These are phyloP conservation scores for Penicillium flavigenum DNA, from an alignment of 495 filamentous ascomycete genomes.

Conservation along the genomic window DNA sequence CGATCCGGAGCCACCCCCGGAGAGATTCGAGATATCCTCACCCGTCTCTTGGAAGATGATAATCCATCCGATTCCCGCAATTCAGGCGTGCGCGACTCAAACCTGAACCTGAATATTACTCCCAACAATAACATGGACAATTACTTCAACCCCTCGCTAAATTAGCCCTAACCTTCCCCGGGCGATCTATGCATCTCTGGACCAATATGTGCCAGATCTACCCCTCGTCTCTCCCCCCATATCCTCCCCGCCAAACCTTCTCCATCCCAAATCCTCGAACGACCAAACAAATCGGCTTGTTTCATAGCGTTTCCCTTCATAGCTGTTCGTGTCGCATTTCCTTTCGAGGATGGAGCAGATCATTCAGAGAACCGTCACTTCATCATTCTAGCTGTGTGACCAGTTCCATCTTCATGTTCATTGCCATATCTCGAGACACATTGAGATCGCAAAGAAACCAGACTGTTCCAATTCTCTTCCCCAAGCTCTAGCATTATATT, in stretches of 20 bases:
- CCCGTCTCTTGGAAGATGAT: neutral
- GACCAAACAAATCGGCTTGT: neutral
- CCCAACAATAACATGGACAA: slow-evolving; percentile 1
- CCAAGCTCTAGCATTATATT: slow-evolving; percentile 13
- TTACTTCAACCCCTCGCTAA: slow-evolving; percentile 1
- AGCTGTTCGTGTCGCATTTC: neutral
- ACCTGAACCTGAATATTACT: neutral
- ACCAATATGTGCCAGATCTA: neutral
- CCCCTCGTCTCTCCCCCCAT: neutral
- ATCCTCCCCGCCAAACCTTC: neutral
- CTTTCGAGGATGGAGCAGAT: neutral
- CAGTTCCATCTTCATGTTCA: slow-evolving; percentile 3
- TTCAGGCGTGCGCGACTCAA: neutral
- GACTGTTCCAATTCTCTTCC: neutral
- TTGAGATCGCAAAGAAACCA: slow-evolving; percentile 6
- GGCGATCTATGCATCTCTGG: neutral
- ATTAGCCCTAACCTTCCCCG: neutral
- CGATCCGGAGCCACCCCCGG: slow-evolving; percentile 14
- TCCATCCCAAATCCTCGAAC: neutral
- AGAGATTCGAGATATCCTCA: slow-evolving; percentile 1
- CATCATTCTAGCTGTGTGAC: neutral
- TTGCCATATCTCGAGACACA: slow-evolving; percentile 7
- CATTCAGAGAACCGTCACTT: neutral
- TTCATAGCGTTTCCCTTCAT: neutral
- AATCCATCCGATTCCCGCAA: neutral